Evolutionary conservation across 176 grass and related monocot genomes (phyloP), one percentile per base, ranked within the genome.

Genomic region (Musa troglodytarum): DNA sequence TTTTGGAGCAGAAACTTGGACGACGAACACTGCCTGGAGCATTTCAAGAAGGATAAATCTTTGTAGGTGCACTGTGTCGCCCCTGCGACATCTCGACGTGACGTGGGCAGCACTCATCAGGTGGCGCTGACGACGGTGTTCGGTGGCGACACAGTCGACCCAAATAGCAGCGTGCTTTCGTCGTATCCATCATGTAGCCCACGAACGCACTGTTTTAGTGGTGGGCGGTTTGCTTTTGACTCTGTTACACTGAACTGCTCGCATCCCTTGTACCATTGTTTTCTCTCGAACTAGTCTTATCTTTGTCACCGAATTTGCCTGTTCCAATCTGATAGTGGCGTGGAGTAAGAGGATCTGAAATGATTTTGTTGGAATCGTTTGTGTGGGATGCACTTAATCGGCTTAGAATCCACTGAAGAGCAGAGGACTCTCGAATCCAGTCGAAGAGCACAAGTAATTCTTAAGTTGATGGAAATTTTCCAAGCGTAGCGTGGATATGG

Each of bases 1-100:
- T 96, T 96, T 72, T 96, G 92, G 92, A 96, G 86, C 76, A 91
- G 88, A 59, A 91, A 83, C 78, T 76, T 96, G 54, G 92, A 96
- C 76, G 79, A 91, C 26, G 92, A 91, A 54, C 88, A 87, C 56
- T 96, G 92, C 74, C 71, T 96, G 12, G 92, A 91, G 74, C 84
- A 91, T 34, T 96, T 96, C 75, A 91, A 79, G n/a, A 83, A 10
- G 68, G 43, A 22, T 8, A 21, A 6, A 19, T 1, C 5, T 19
- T 29, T 43, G 10, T 43, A n/a, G 25, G 12, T 49, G 8, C 13
- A 17, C 1, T 49, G 25, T 14, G 21, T 2, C n/a, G 1, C 19
- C 1, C 21, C 52, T 56, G 11, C 19, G 22, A 56, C 12, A 12
- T 73, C 51, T 9, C 50, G 15, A 17, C 16, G 10, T 9, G 52